Evolutionary conservation across 345 rosid species (phyloP), one percentile per base, ranked within the genome.

Genomic region (Diplotaxis tenuifolia): DNA sequence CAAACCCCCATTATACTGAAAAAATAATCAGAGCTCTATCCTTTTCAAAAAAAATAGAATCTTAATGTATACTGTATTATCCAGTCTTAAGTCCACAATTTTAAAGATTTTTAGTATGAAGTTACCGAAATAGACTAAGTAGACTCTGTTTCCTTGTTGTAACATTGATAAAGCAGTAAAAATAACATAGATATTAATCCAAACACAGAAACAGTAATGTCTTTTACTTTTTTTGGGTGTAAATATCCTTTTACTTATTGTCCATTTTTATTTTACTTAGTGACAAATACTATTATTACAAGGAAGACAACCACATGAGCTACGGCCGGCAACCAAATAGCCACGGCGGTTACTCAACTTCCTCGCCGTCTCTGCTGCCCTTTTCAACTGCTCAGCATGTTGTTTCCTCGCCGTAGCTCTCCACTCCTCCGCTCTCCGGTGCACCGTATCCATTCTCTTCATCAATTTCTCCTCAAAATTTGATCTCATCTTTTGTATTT

Each of bases 401-500:
- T 89, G 90, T 11, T 83, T 80, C 56, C 71, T 77, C 4, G 96
- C 96, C 16, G 85, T 81, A 14, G 84, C 82, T 80, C 92, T 82
- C 97, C 91, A 87, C 27, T 93, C 97, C 77, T 91, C 91, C 0
- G 97, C 96, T 69, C 81, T 88, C 70, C 86, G 70, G 28, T 86
- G 91, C 53, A 89, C 98, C 14, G 59, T 29, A 9, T 85, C 83
- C 95, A 89, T 91, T 70, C 95, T 87, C 80, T 84, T 91, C 98
- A 94, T 89, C 73, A 91, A 25, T 80, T 94, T 89, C 75, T 91
- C 95, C 67, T 94, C 98, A 3, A 88, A 62, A 70, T 82, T 87
- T 23, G 98, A 87, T 78, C 93, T 91, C 97, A 91, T 89, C 82
- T 82, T 91, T 21, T 89, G 93, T 66, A 91, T 91, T 83, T 89